phyloP scores from a whole-genome alignment of 371 early-diverging fungal species.

The Gilbertella persicaria region DNA sequence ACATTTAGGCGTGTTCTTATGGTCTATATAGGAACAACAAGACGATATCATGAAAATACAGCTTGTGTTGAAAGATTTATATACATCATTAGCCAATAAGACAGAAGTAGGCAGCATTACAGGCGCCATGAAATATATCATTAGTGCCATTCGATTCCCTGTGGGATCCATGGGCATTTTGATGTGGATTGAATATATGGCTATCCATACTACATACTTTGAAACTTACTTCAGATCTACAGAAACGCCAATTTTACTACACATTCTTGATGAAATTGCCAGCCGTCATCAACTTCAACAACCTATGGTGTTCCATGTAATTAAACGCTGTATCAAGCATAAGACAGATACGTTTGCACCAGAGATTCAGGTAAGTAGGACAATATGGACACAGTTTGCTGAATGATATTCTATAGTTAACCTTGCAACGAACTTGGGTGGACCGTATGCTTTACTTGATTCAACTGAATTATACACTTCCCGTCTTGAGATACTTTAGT shows the following conservation, averaged over 20 bases:
- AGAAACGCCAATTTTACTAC: slow-evolving; percentile 59
- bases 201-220: slow-evolving; percentile 62
- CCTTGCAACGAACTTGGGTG: slow-evolving; percentile 63
- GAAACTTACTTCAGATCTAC: slow-evolving; percentile 67
- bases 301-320: slow-evolving; percentile 59
- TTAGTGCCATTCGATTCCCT: slow-evolving; percentile 39
- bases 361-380: slow-evolving; percentile 50
- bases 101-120: slow-evolving; percentile 28
- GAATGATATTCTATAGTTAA: slow-evolving; percentile 40
- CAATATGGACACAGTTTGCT: not conserved
- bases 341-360: slow-evolving; percentile 49
- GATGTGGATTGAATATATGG: slow-evolving; percentile 65
- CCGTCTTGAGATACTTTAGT: slow-evolving; percentile 58
- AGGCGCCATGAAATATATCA: slow-evolving; percentile 30
- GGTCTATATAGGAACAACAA: slow-evolving; percentile 19
- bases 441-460: slow-evolving; percentile 67
- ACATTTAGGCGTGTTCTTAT: no score
- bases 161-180: slow-evolving; percentile 59
- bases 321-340: slow-evolving; percentile 42
- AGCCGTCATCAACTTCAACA: slow-evolving; percentile 65
- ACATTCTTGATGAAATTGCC: slow-evolving; percentile 72
- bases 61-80: slow-evolving; percentile 19
- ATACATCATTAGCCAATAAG: slow-evolving; percentile 17
- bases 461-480: slow-evolving; percentile 60
- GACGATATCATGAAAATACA: slow-evolving; percentile 16